Evolutionary conservation across 805 yeast genomes (phyloP).

Genomic region (Myxozyma vanderwaltii): DNA sequence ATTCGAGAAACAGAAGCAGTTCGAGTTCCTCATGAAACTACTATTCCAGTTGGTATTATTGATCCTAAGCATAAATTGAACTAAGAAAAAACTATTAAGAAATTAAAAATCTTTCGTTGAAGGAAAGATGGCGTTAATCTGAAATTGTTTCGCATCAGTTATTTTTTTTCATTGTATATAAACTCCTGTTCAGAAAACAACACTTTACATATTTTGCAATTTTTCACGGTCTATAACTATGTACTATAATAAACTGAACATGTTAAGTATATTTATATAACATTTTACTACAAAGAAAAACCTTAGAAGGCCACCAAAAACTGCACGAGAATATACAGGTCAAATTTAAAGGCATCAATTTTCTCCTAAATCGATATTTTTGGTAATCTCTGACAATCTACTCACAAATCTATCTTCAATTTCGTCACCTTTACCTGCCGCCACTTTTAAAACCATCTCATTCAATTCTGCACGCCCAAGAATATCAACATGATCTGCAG

Average conservation of each 20-base stretch:
- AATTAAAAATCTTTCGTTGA: neutral
- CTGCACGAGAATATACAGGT: neutral
- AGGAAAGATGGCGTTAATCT: neutral
- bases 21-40: neutral
- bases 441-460: slow-evolving; percentile 79
- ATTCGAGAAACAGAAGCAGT: slow-evolving; percentile 38
- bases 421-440: slow-evolving; percentile 72
- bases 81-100: neutral
- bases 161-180: neutral
- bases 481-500: slow-evolving; percentile 97
- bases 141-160: neutral
- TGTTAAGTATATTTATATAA: neutral
- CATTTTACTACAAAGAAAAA: too few species aligned
- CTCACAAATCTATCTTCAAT: slow-evolving; percentile 65
- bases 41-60: slow-evolving; percentile 14
- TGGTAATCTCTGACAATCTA: slow-evolving; percentile 62
- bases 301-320: too few species aligned
- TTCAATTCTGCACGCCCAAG: slow-evolving; percentile 90
- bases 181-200: too few species aligned
- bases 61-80: slow-evolving; percentile 13
- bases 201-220: too few species aligned
- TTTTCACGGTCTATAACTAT: too few species aligned
- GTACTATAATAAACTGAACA: neutral
- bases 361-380: slow-evolving; percentile 51
- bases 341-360: neutral